Base-by-base conservation (phyloP, 1,284 basidiomycete species). In the Entoloma clypeatum region DNA sequence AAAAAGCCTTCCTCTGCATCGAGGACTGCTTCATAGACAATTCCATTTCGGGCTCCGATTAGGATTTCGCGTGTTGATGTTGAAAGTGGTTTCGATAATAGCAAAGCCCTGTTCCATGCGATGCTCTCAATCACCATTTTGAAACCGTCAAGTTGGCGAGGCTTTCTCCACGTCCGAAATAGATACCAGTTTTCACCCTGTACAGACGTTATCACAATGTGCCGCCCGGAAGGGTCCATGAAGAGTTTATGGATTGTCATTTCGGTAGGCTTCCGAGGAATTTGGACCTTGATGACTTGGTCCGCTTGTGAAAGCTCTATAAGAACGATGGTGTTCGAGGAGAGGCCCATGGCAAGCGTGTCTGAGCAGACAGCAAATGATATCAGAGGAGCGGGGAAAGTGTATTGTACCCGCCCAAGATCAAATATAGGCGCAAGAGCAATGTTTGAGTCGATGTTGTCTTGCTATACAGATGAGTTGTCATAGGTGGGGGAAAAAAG, bases 161-260 rank as follows among this genome's bases (percentile, higher is more conserved):
- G 83, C 55, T 90, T 88, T 65, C 86, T 86, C 79, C 84, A 85
- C 14, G 76, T 77, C 48, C 79, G 76, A 62, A 75, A 92, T 3
- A 92, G 72, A 62, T 99, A 98, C 81, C 90, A 98, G 49, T 92
- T 94, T 59, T 99, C 93, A 34, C 92, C 93, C 53, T 90, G 82
- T 10, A 72, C 70, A 19, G 92, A 93, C 0, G 90, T 88, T 40
- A 96, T 72, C 34, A 99, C 64, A 32, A 95, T 76, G 63, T 99
- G 96, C 18, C 86, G 74, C 2, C 92, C 94, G 0, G 90, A 89
- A 5, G 95, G 93, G 61, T 98, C 94, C 56, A 89, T 78, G 63
- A 92, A 94, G 41, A 95, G 65, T 59, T 85, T 86, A 67, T 86
- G 65, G 30, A 89, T 74, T 3, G 77, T 74, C 65, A 86, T 75